Conservation (phyloP, 805 yeast species). For the Candida dendrica region DNA sequence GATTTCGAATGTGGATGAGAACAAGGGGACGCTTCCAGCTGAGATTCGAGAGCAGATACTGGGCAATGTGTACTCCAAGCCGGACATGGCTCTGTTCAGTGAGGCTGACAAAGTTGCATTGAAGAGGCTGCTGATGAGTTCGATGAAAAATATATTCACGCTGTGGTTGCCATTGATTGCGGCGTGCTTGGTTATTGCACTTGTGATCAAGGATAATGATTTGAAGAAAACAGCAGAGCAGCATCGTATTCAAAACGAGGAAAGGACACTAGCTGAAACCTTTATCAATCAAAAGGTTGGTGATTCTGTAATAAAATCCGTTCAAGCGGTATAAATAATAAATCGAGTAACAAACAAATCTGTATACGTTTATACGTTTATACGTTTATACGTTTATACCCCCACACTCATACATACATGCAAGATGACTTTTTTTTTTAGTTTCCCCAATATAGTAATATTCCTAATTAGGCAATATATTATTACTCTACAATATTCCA, state of each 20-base stretch:
- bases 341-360: too few relatives aligned
- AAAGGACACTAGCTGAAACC: background rate
- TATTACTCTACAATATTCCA: too few relatives aligned
- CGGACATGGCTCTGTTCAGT: background rate
- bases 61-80: conserved; percentile 3
- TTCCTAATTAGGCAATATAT: too few relatives aligned
- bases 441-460: too few relatives aligned
- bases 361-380: too few relatives aligned
- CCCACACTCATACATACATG: too few relatives aligned
- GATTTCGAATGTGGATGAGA: background rate
- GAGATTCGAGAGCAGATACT: conserved; percentile 1
- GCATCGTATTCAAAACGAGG: background rate
- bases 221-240: background rate
- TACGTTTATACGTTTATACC: too few relatives aligned
- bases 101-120: background rate
- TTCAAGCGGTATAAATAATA: too few relatives aligned
- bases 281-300: too few relatives aligned
- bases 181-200: background rate
- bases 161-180: conserved; percentile 4
- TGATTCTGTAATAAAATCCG: background rate
- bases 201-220: background rate
- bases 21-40: background rate
- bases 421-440: too few relatives aligned
- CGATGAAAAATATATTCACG: conserved; percentile 1
- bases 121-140: conserved; percentile 1